Percentiles rank a stretch among this genome's conserved stretches.
Conservation (phyloP, 2,329 filamentous ascomycete genomes). For the Whalleya microplaca region DNA sequence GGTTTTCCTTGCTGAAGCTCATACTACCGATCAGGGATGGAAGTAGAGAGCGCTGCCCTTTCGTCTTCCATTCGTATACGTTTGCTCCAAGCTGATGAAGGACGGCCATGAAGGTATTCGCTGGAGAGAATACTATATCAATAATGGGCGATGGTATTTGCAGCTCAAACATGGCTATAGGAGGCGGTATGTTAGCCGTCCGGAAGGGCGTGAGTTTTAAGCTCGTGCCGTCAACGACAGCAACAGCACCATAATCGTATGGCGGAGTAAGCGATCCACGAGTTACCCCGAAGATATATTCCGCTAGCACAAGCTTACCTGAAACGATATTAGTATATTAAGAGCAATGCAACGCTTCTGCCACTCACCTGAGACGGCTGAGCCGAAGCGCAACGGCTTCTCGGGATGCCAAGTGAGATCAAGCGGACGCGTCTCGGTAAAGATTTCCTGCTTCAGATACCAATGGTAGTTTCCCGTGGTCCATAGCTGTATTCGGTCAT, state of each 20-base stretch:
- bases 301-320: constrained; percentile 58
- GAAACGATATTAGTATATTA: constrained; percentile 31
- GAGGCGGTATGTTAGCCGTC: constrained; percentile 84
- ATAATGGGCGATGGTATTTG: constrained; percentile 63
- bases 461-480: constrained; percentile 98
- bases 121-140: constrained; percentile 74
- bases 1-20: constrained; percentile 41
- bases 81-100: constrained; percentile 70
- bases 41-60: constrained; percentile 53
- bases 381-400: constrained; percentile 70
- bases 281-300: constrained; percentile 70
- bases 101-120: constrained; percentile 69
- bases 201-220: constrained; percentile 87
- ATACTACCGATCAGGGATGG: constrained; percentile 47
- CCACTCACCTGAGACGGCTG: constrained; percentile 53
- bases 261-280: constrained; percentile 72
- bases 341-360: neutral
- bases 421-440: constrained; percentile 41
- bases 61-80: constrained; percentile 70
- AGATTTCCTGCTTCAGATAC: constrained; percentile 92
- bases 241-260: constrained; percentile 77
- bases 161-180: constrained; percentile 85
- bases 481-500: constrained; percentile 85
- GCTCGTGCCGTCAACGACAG: constrained; percentile 78
- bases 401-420: constrained; percentile 81